A percentile compares a stretch with the other conserved stretches of the same genome.
phyloP scores from a whole-genome alignment of 805 yeast species.

The Candida ovalis region DNA sequence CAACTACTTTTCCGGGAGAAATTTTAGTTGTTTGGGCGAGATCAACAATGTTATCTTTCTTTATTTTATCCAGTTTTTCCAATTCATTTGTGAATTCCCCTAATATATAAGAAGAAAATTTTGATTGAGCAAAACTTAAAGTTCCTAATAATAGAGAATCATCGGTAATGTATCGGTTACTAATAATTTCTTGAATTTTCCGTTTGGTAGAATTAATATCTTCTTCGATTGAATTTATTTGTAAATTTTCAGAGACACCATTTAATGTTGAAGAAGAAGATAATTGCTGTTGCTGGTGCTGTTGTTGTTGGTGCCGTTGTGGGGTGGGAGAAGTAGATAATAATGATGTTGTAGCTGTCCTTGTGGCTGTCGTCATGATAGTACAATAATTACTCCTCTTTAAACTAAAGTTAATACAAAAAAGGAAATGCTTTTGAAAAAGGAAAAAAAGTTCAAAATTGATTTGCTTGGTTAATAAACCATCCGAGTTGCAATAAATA shows the following conservation, averaged over 20 bases:
- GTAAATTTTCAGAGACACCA: background rate
- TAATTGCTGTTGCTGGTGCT: background rate
- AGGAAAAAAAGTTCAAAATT: background rate
- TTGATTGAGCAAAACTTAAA: constrained; percentile 45
- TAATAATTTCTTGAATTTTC: constrained; percentile 30
- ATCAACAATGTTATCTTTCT: background rate
- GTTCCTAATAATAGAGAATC: constrained; percentile 45
- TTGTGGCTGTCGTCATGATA: constrained; percentile 2
- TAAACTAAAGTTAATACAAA: too few species aligned
- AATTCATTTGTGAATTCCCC: constrained; percentile 29
- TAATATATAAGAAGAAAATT: constrained; percentile 40
- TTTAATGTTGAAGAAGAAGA: background rate
- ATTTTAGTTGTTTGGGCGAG: constrained; percentile 2
- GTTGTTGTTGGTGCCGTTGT: background rate
- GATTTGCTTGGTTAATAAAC: background rate
- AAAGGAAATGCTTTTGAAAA: background rate
- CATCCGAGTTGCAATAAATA: background rate
- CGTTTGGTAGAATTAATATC: constrained; percentile 20
- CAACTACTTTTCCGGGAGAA: constrained; percentile 36
- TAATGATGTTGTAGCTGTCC: background rate
- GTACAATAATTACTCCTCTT: too few species aligned
- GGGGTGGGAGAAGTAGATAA: too few species aligned
- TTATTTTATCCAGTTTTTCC: constrained; percentile 1
- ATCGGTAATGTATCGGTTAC: constrained; percentile 33
- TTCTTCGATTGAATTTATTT: constrained; percentile 16